Evolutionary conservation across 345 rosid genomes (phyloP), one percentile per base, ranked within the genome.

Genomic region (Populus tremula): DNA sequence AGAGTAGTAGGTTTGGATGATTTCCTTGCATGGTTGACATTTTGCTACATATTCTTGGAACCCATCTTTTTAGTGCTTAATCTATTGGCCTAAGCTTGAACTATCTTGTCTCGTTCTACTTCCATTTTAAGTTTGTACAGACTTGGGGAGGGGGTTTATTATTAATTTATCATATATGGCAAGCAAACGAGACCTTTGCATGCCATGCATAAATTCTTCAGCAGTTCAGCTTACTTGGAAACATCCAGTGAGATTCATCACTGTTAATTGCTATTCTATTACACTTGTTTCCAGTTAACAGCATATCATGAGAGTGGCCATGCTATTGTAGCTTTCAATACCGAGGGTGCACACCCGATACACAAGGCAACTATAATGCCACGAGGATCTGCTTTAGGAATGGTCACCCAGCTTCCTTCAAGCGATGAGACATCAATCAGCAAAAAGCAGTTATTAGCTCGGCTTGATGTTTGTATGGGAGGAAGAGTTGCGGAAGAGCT

Each of bases 401-500:
- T 96, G 98, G 98, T 96, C 54, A 91, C 99, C 43, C 99, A 93
- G 80, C 90, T 96, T 73, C 99, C 99, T 77, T 96, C 99, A 72
- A 88, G 76, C 67, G 99, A 96, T 74, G 99, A 96, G 85, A 96
- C 98, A 59, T 93, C 98, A 70, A 79, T 96, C 71, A 96, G 99
- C 90, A 93, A 92, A 86, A 93, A 88, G 84, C 98, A 96, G 84
- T 82, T 96, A 72, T 87, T 96, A 85, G 99, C 99, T 45, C 94
- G 97, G 64, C 93, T 96, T 50, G 99, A 96, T 89, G 97, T 96
- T 77, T 96, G 99, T 77, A 96, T 96, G 98, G 98, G 99, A 69
- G 99, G 99, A 84, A 90, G 99, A 89, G 99, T 89, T 63, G 99
- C 99, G 5, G 99, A 96, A 84, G 99, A 96, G 86, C 97, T 96